phyloP scores from a whole-genome alignment of 225 moss, liverwort and hornwort genomes.

The Pleurozium schreberi region DNA sequence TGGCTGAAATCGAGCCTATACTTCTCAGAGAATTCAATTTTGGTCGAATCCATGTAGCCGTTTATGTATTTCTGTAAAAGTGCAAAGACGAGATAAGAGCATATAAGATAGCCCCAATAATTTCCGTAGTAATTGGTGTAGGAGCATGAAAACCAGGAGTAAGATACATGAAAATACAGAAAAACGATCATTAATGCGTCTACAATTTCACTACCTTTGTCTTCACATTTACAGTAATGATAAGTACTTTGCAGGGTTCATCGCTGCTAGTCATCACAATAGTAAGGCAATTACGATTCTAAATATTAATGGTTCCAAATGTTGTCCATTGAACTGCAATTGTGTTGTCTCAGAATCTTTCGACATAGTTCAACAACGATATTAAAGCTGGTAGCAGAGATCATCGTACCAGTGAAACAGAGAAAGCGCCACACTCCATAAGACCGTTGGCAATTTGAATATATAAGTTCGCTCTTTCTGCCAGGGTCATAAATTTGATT shows the following conservation, averaged over 20 bases:
- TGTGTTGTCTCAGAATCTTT: not conserved
- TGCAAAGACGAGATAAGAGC: not conserved
- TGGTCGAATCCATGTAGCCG: slow-evolving; percentile 33
- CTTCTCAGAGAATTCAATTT: slow-evolving; percentile 26
- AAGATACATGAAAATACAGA: not conserved
- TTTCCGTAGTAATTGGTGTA: not conserved
- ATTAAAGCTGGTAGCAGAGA: not conserved
- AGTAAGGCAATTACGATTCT: not conserved
- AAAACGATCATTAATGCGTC: not conserved
- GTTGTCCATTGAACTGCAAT: not conserved
- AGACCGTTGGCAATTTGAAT: slow-evolving; percentile 60
- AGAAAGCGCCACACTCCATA: slow-evolving; percentile 52
- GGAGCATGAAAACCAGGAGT: not conserved
- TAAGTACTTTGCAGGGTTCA: not conserved
- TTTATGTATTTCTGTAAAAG: slow-evolving; percentile 57
- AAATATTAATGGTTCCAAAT: not conserved
- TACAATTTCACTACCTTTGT: not conserved
- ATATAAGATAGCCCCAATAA: not conserved
- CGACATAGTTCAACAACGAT: not conserved
- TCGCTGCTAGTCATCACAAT: not conserved
- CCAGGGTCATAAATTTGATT: slow-evolving; percentile 67
- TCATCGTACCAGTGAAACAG: slow-evolving; percentile 54
- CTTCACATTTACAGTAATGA: not conserved
- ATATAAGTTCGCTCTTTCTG: slow-evolving; percentile 63
- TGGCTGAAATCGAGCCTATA: slow-evolving; percentile 49